Percentiles rank a stretch among this genome's conserved stretches.
These are phyloP conservation scores for Cytospora piceae DNA, from an alignment of 2,329 filamentous ascomycete genomes.

Conservation along the genomic window DNA sequence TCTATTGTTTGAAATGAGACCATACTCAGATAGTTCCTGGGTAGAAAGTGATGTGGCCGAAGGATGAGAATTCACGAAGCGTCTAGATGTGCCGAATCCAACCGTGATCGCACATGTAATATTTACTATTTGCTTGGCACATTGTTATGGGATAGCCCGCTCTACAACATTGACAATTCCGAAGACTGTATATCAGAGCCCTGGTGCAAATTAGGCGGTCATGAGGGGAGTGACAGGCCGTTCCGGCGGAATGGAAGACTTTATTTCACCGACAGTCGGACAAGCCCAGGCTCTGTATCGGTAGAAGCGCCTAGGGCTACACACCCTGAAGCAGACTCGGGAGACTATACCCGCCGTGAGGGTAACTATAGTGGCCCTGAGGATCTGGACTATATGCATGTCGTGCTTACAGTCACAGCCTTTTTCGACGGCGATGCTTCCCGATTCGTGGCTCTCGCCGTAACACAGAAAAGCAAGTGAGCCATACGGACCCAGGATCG, in stretches of 20 bases:
- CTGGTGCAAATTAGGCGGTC: neutral
- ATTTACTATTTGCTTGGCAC: too few species aligned
- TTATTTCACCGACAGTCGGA: neutral
- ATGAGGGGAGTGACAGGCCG: too few species aligned
- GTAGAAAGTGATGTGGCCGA: neutral
- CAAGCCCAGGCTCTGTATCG: neutral
- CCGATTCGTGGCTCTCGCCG: neutral
- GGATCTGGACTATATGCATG: neutral
- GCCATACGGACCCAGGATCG: neutral
- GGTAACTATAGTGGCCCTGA: neutral
- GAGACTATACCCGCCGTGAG: neutral
- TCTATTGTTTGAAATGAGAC: rapidly evolving
- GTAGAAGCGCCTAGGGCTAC: neutral
- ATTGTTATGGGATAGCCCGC: too few species aligned
- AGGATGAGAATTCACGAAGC: neutral
- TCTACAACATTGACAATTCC: too few species aligned
- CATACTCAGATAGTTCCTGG: too few species aligned
- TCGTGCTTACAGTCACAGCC: neutral
- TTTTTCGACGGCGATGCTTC: neutral
- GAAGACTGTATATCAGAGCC: too few species aligned
- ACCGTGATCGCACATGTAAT: too few species aligned
- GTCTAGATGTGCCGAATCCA: neutral
- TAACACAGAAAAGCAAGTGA: neutral
- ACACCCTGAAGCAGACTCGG: neutral
- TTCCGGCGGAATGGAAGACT: neutral